These are phyloP conservation scores for Linnemannia zychae DNA, from an alignment of 192 early-diverging fungal genomes.

Conservation along the genomic window DNA sequence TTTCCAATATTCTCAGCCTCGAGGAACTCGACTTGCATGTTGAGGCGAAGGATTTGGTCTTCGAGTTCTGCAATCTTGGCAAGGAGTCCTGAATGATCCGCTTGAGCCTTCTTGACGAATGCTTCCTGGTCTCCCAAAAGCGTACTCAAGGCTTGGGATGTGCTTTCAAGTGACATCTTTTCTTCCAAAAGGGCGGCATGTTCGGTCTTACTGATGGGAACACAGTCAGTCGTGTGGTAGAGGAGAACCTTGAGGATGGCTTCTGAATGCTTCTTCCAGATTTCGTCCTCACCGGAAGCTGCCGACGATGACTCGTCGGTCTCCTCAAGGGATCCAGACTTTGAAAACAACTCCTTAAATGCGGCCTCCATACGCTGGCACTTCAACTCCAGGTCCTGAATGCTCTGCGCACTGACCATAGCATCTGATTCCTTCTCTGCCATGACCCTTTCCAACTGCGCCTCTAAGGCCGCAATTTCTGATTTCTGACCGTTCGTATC, in stretches of 20 bases:
- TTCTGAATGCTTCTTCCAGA: constrained; percentile 26
- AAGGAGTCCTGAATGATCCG: constrained; percentile 19
- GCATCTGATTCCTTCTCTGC: constrained; percentile 11
- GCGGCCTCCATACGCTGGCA: constrained; percentile 33
- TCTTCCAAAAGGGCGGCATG: constrained; percentile 26
- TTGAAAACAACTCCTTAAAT: constrained; percentile 23
- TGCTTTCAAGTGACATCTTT: neutral
- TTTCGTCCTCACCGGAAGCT: neutral
- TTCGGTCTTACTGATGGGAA: constrained; percentile 35
- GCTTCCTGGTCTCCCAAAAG: constrained; percentile 20
- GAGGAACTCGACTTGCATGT: constrained; percentile 36
- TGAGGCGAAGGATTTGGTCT: constrained; percentile 29
- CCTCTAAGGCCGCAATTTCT: constrained; percentile 14
- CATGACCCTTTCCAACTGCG: neutral
- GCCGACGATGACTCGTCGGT: constrained; percentile 18
- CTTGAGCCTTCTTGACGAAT: constrained; percentile 2
- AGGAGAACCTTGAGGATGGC: constrained; percentile 18
- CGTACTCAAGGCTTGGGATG: neutral
- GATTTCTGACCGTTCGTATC: neutral
- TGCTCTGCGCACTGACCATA: constrained; percentile 7
- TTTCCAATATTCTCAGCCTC: constrained; percentile 55
- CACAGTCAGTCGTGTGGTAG: constrained; percentile 13
- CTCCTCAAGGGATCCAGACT: constrained; percentile 16
- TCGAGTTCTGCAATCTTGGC: constrained; percentile 50
- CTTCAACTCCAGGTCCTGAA: constrained; percentile 20